Conservation (phyloP, 352 stramenopile genomes). For the Elongisporangium undulatum region DNA sequence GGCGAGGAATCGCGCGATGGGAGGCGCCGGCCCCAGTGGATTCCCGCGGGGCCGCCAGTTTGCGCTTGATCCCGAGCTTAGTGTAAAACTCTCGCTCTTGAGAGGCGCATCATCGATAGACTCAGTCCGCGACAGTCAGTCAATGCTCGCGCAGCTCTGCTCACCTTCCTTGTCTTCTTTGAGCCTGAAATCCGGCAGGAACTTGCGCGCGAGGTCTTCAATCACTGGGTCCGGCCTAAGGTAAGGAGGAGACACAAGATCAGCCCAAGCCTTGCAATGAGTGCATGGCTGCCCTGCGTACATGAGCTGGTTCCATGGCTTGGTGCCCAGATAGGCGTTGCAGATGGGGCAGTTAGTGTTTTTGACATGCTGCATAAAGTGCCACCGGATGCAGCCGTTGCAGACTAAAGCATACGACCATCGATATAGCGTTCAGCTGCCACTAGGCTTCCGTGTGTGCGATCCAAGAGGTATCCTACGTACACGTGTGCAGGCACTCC, state of each 20-base stretch:
- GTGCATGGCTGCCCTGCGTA: no score
- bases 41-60: constrained; percentile 17
- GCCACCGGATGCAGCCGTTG: constrained; percentile 49
- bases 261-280: no score
- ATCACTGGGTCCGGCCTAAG: constrained; percentile 48
- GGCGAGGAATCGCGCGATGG: constrained; percentile 23
- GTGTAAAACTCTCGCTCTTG: constrained; percentile 39
- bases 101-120: neutral
- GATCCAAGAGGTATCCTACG: no score
- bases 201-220: constrained; percentile 46
- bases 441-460: no score
- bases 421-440: neutral
- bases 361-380: constrained; percentile 28
- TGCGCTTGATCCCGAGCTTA: constrained; percentile 53
- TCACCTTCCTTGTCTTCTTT: constrained; percentile 41
- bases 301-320: constrained; percentile 51
- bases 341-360: constrained; percentile 44
- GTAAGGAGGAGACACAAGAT: neutral
- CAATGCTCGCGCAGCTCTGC: neutral
- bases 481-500: constrained; percentile 81
- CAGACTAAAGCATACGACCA: no score
- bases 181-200: constrained; percentile 34
- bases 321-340: constrained; percentile 34
- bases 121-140: neutral
- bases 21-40: constrained; percentile 4